phyloP scores from a whole-genome alignment of 257 asterid genomes.

The Primulina tabacum region DNA sequence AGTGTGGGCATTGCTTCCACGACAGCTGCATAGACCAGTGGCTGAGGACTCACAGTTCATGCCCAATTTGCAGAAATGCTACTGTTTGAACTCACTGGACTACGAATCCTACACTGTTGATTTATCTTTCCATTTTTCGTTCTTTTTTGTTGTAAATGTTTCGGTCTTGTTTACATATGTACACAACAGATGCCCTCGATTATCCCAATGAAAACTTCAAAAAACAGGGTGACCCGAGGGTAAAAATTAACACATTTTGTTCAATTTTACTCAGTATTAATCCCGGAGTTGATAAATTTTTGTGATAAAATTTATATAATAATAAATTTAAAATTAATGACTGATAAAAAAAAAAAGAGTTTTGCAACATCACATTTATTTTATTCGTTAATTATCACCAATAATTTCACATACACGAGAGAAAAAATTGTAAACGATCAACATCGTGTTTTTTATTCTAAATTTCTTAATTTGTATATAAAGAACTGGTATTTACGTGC shows the following conservation, averaged over 20 bases:
- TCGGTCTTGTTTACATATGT: background rate
- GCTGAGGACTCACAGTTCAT: conserved; percentile 28
- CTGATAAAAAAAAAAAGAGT: too few species aligned
- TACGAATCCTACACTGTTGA: too few species aligned
- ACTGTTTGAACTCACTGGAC: background rate
- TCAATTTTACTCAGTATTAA: background rate
- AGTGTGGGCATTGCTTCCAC: conserved; percentile 44
- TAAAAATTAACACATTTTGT: background rate
- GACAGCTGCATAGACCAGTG: conserved; percentile 39
- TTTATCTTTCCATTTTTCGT: background rate
- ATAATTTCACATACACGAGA: too few species aligned
- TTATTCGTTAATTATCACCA: too few species aligned
- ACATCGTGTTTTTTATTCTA: too few species aligned
- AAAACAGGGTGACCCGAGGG: background rate
- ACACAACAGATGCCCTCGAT: background rate
- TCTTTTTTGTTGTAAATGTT: background rate
- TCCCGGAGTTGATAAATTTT: background rate
- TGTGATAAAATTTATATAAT: too few species aligned
- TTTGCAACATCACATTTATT: too few species aligned
- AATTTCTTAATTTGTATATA: too few species aligned
- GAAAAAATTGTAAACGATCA: too few species aligned
- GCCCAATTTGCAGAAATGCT: conserved; percentile 43
- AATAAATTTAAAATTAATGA: too few species aligned
- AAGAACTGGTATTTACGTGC: too few species aligned
- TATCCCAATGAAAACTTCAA: background rate